Evolutionary conservation across 106 monocot genomes (phyloP), one percentile per base, ranked within the genome.

Genomic region (Acorus calamus): DNA sequence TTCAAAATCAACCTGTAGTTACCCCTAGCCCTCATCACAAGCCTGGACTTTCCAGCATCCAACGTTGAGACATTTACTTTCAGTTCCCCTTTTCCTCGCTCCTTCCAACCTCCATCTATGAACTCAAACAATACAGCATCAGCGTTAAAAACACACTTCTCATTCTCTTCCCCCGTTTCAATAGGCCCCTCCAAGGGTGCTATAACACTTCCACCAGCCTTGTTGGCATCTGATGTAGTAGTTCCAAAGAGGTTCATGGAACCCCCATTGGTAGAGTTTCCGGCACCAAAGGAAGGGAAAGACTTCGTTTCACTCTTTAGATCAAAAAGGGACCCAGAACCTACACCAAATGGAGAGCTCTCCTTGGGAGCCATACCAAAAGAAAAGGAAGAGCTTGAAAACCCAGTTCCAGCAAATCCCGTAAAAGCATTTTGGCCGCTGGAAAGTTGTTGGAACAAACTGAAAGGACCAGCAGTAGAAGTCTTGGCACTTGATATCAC

Each of bases 161-260:
- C 96, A 64, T 96, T 91, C 74, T 96, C 96, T 65, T 96, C 96
- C 14, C 96, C 96, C 5, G 96, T 96, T 56, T 91, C 96, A 51
- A 87, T 54, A 43, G 84, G 73, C 12, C 84, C 85, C 67, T 87
- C 87, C 89, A 90, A 77, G 5, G 80, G 61, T 57, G 66, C 50
- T 49, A 42, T 57, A n/a, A 47, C 44, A 52, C 54, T 70, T 50
- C 4, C 44, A 6, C 63, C 71, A 67, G 49, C 77, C 59, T 79
- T 82, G 10, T 67, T 44, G 7, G 61, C 56, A 51, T 74, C 80
- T 5, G 66, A 11, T 48, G 63, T 41, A 74, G 71, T 42, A 56
- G 61, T 42, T 28, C 68, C 68, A 51, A 74, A 63, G 3, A 70
- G 28, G 10, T 68, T 61, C 7, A 65, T 59, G 10, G 76, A 46